Percentiles rank a stretch among this genome's conserved stretches.
Conservation (phyloP, 2,329 filamentous ascomycete species). For the Cladophialophora psammophila region DNA sequence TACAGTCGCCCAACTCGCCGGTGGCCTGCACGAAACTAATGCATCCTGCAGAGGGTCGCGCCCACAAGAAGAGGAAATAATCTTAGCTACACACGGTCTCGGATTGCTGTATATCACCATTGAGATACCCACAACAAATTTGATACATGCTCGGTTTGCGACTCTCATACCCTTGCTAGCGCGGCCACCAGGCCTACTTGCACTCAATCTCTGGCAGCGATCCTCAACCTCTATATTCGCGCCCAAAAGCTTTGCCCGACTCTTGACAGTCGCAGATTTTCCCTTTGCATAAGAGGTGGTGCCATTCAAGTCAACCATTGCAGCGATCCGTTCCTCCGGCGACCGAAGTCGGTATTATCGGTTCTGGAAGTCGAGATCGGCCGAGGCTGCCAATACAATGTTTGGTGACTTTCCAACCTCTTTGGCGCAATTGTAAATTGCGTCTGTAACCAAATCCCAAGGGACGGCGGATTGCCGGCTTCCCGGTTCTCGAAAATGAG, state of each 20-base stretch:
- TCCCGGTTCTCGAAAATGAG: conserved; percentile 13
- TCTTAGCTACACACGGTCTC: background rate
- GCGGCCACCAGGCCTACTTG: background rate
- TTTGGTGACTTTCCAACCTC: background rate
- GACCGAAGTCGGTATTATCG: conserved; percentile 11
- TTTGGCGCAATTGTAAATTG: background rate
- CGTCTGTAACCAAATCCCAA: background rate
- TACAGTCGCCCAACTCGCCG: conserved; percentile 39
- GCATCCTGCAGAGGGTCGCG: conserved; percentile 26
- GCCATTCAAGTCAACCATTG: background rate
- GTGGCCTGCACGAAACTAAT: conserved; percentile 15
- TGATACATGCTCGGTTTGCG: background rate
- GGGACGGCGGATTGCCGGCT: conserved; percentile 5
- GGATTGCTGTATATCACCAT: conserved; percentile 26
- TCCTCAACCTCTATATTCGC: background rate
- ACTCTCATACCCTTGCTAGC: background rate
- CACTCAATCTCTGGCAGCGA: background rate
- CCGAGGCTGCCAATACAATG: background rate
- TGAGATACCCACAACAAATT: conserved; percentile 28
- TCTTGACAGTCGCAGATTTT: background rate
- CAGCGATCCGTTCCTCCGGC: conserved; percentile 9
- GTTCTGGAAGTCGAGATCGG: background rate
- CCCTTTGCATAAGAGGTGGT: background rate
- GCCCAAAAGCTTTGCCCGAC: background rate
- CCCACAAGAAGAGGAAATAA: conserved; percentile 35